phyloP scores from a whole-genome alignment of 2,329 filamentous ascomycete species.

The Samsoniella hepiali region DNA sequence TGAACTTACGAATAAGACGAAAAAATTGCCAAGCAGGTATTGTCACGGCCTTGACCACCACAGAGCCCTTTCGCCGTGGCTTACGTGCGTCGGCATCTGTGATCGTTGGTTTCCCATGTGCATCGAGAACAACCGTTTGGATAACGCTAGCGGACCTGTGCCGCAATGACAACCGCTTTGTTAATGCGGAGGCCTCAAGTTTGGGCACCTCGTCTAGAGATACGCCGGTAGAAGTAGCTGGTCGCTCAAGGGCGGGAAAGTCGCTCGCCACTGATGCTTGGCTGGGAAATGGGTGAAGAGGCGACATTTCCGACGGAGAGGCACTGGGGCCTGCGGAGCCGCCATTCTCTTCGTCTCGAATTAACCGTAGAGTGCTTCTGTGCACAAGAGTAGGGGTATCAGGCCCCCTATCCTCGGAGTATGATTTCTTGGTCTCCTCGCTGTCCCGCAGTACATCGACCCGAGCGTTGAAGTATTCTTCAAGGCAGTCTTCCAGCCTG shows the following conservation, averaged over 20 bases:
- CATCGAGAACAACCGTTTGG: conserved; percentile 55
- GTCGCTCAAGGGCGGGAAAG: conserved; percentile 2
- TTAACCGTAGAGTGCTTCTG: conserved; percentile 33
- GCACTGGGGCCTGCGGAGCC: conserved; percentile 33
- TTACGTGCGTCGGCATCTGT: conserved; percentile 43
- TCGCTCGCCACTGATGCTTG: conserved; percentile 12
- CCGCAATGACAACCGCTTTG: conserved; percentile 36
- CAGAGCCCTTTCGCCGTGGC: conserved; percentile 45
- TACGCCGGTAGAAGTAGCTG: conserved; percentile 1
- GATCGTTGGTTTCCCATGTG: conserved; percentile 42
- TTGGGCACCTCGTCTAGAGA: background rate
- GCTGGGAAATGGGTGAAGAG: conserved; percentile 18
- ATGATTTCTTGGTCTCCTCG: conserved; percentile 49
- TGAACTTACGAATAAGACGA: conserved; percentile 74
- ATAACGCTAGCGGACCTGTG: conserved; percentile 59
- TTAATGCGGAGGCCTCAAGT: conserved; percentile 26
- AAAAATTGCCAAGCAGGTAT: conserved; percentile 99
- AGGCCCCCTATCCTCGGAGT: conserved; percentile 27
- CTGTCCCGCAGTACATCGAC: conserved; percentile 83
- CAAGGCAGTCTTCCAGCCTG: conserved; percentile 85
- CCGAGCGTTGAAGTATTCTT: conserved; percentile 90
- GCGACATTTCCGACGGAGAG: conserved; percentile 32
- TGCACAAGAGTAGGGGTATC: conserved; percentile 28
- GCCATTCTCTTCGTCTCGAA: conserved; percentile 33
- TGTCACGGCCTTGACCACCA: conserved; percentile 73